Evolutionary conservation across 768 basidiomycete species (phyloP), one percentile per base, ranked within the genome.

Genomic region (Rhizopogon vesiculosus): DNA sequence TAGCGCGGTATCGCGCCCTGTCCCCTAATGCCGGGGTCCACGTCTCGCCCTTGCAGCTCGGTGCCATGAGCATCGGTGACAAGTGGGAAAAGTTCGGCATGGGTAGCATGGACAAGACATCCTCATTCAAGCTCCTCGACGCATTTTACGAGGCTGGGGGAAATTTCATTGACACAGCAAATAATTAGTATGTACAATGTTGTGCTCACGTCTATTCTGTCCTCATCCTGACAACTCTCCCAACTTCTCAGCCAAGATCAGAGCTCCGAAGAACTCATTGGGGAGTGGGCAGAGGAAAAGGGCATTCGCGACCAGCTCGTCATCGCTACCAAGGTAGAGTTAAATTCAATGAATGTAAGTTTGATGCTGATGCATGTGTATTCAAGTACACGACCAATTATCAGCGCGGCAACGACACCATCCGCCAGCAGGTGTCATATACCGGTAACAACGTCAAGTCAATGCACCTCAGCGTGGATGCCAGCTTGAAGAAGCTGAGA

Each of bases 21-120:
- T 72, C 75, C 0, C 72, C 75, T 6, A 44, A 57, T 9, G 75
- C 78, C 1, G 76, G 76, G 13, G 64, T 80, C 25, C 74, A 73
- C 42, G 80, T 80, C 16, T 81, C 80, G 3, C 78, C 80, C 0
- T 62, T 81, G 22, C 69, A 69, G 44, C 74, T 82, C 19, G 79
- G 80, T 3, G 78, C 70, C 3, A 76, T 77, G 77, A 77, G 68
- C 64, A 74, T 80, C 42, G 77, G 78, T 7, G 72, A 77, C 56
- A 69, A 74, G 50, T 53, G 52, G 52, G 19, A 9, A 16, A 16
- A 41, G 9, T 53, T 53, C 40, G 50, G 39, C 9, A 66, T 73
- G 70, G 77, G 78, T n/a, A 56, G 63, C 3, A 76, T 77, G 72
- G 57, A 65, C 59, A 77, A 78, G 64, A 67, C 72, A 43, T 46